These are phyloP conservation scores for Trichoderma asperelloides DNA, from an alignment of 495 filamentous ascomycete genomes.

Conservation along the genomic window DNA sequence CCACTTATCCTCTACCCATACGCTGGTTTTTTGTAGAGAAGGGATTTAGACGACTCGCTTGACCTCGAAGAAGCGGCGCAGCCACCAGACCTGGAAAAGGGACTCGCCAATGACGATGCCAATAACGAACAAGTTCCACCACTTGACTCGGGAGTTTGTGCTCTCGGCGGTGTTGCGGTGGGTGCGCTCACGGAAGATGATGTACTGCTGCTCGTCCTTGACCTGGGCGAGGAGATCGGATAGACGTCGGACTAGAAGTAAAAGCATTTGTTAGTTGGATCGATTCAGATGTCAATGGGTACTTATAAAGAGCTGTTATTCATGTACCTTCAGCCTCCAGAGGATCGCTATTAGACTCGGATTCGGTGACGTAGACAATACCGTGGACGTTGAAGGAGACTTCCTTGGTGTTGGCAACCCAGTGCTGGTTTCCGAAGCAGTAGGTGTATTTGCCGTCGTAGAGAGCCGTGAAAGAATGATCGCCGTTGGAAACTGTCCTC, in stretches of 20 bases:
- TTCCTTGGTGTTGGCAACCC: constrained; percentile 85
- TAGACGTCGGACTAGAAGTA: constrained; percentile 63
- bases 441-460: constrained; percentile 85
- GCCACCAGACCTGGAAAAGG: constrained; percentile 98
- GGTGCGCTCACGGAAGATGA: constrained; percentile 86
- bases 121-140: constrained; percentile 98
- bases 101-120: constrained; percentile 83
- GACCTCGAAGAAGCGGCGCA: constrained; percentile 98
- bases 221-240: constrained; percentile 82
- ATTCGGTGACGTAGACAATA: constrained; percentile 92
- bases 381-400: constrained; percentile 99
- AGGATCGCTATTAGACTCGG: constrained; percentile 75
- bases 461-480: constrained; percentile 82
- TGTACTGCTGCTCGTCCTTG: constrained; percentile 96
- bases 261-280: not conserved
- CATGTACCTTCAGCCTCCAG: constrained; percentile 73
- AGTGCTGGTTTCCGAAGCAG: constrained; percentile 99
- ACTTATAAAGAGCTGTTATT: constrained; percentile 1
- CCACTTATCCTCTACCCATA: not conserved
- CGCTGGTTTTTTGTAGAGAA: not conserved
- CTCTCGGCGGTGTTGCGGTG: constrained; percentile 98
- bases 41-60: constrained; percentile 24
- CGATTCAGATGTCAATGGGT: constrained; percentile 9
- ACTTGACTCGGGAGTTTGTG: constrained; percentile 94
- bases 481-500: constrained; percentile 73